A percentile compares a stretch with the other conserved stretches of the same genome.
Evolutionary conservation across 495 filamentous ascomycete species (phyloP).

Genomic region (Neurospora africana): DNA sequence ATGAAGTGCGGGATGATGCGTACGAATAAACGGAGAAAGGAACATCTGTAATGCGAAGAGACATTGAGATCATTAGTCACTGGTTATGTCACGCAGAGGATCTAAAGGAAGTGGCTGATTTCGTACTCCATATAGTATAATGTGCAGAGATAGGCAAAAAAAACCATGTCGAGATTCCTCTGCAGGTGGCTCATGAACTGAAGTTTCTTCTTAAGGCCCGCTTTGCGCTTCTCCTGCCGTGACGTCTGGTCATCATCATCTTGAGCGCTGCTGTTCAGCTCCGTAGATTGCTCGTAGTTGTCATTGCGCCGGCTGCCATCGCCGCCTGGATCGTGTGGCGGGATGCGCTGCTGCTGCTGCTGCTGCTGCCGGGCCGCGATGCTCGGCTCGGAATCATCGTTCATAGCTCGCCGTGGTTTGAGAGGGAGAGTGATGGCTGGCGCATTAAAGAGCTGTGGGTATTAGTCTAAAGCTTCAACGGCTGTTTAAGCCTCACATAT

Average conservation of each 20-base stretch:
- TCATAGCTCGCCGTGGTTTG: slow-evolving; percentile 45
- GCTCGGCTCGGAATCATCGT: slow-evolving; percentile 53
- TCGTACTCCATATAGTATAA: slow-evolving; percentile 88
- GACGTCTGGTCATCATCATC: neutral
- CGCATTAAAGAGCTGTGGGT: neutral
- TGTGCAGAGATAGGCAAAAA: slow-evolving; percentile 69
- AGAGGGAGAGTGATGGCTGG: neutral
- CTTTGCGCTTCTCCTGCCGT: slow-evolving; percentile 17
- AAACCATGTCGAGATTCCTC: slow-evolving; percentile 65
- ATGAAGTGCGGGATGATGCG: slow-evolving; percentile 62
- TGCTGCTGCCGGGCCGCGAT: slow-evolving; percentile 37
- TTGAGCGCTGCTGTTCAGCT: slow-evolving; percentile 5
- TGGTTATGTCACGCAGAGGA: neutral
- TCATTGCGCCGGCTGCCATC: slow-evolving; percentile 14
- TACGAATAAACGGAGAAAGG: slow-evolving; percentile 58
- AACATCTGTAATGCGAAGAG: slow-evolving; percentile 48
- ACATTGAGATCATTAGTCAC: neutral
- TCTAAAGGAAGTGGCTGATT: neutral
- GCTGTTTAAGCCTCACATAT: neutral
- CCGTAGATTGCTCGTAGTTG: slow-evolving; percentile 11
- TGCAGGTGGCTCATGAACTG: slow-evolving; percentile 61
- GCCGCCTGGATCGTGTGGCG: slow-evolving; percentile 7
- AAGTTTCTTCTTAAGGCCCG: slow-evolving; percentile 44
- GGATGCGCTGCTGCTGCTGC: slow-evolving; percentile 18
- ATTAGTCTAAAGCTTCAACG: neutral